phyloP scores from a whole-genome alignment of 306 rosid species.

The Luffa acutangula region DNA sequence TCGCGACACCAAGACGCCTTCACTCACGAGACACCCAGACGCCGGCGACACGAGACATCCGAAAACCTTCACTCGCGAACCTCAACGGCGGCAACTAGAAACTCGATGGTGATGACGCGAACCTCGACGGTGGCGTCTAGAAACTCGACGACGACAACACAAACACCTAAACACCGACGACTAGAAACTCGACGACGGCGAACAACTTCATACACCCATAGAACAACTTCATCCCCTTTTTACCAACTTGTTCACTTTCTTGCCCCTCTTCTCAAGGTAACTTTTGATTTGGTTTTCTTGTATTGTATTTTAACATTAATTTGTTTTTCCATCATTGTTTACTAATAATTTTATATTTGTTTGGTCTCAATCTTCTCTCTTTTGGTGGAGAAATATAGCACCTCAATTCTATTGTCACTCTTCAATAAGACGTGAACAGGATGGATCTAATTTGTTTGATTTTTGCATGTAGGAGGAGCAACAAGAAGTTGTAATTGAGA shows the following conservation, averaged over 20 bases:
- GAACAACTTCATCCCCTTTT: not conserved
- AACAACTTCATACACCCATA: too few relatives aligned
- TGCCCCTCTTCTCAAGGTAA: not conserved
- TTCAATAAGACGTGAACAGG: not conserved
- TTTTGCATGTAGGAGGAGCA: slow-evolving; percentile 59
- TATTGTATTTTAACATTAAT: not conserved
- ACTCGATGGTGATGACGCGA: too few relatives aligned
- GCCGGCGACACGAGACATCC: too few relatives aligned
- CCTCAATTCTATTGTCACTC: not conserved
- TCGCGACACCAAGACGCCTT: too few relatives aligned
- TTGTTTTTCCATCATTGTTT: not conserved
- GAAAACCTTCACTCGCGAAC: too few relatives aligned
- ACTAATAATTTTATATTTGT: not conserved
- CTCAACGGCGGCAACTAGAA: too few relatives aligned
- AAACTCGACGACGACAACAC: too few relatives aligned
- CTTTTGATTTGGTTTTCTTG: not conserved
- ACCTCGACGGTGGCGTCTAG: too few relatives aligned
- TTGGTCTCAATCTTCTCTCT: not conserved
- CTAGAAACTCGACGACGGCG: too few relatives aligned
- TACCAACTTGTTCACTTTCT: not conserved
- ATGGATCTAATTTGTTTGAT: not conserved
- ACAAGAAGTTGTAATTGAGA: slow-evolving; percentile 77
- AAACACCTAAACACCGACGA: too few relatives aligned
- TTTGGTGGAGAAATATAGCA: slow-evolving; percentile 28
- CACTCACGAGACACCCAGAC: too few relatives aligned